These are phyloP conservation scores for Debaryomyces nepalensis DNA, from an alignment of 1,139 yeast genomes.

Conservation along the genomic window DNA sequence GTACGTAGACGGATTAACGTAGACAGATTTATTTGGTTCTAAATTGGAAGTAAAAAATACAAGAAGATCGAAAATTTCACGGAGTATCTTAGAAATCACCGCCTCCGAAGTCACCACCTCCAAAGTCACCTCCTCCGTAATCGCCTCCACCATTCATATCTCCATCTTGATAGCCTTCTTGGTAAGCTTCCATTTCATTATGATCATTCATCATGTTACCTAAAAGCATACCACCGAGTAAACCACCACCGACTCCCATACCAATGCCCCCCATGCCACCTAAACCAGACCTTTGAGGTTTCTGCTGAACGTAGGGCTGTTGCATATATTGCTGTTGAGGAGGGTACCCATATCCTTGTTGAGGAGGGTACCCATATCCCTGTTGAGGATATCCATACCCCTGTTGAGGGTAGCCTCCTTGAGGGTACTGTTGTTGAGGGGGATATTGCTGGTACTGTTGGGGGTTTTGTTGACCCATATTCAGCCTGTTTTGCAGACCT, in stretches of 20 bases:
- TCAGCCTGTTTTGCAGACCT: no score
- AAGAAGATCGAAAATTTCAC: neutral
- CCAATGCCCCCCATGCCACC: constrained; percentile 50
- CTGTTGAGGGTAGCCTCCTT: constrained; percentile 15
- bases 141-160: constrained; percentile 36
- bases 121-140: constrained; percentile 28
- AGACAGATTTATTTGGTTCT: neutral
- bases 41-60: neutral
- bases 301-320: constrained; percentile 23
- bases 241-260: constrained; percentile 81
- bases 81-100: constrained; percentile 24
- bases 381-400: constrained; percentile 22
- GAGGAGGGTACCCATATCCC: constrained; percentile 25
- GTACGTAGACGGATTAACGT: no score
- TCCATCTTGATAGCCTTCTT: constrained; percentile 28
- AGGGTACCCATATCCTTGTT: constrained; percentile 21
- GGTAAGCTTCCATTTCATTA: constrained; percentile 28
- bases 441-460: constrained; percentile 16
- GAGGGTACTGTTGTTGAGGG: constrained; percentile 17
- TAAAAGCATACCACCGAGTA: constrained; percentile 72
- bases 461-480: no score
- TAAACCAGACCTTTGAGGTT: constrained; percentile 13
- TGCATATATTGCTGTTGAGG: constrained; percentile 26
- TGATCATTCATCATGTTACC: constrained; percentile 47
- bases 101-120: constrained; percentile 33